These are phyloP conservation scores for Bjerkandera adusta DNA, from an alignment of 1,284 basidiomycete species.

Conservation along the genomic window DNA sequence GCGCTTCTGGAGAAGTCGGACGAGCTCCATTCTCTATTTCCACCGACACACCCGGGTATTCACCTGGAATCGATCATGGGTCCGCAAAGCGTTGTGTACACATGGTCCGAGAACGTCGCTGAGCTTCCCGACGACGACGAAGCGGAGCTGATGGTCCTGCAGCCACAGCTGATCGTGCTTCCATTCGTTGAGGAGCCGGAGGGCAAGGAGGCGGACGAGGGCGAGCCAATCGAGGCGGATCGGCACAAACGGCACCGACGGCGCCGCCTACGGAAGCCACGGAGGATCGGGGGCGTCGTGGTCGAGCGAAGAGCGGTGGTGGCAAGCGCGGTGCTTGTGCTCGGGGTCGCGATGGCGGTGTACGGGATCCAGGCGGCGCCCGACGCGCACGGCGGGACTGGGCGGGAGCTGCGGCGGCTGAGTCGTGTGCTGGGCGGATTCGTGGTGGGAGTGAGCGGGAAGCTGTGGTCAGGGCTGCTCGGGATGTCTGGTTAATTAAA, in stretches of 20 bases:
- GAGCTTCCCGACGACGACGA: constrained; percentile 49
- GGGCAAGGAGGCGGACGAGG: constrained; percentile 23
- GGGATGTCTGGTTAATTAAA: constrained; percentile 4
- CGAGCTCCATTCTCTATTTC: constrained; percentile 39
- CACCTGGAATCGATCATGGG: constrained; percentile 65
- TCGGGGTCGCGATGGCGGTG: constrained; percentile 66
- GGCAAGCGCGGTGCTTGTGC: constrained; percentile 59
- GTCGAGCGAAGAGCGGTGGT: constrained; percentile 48
- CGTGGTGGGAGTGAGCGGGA: constrained; percentile 36
- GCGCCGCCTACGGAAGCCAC: constrained; percentile 28
- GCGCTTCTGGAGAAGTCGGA: constrained; percentile 43
- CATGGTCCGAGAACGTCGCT: constrained; percentile 49
- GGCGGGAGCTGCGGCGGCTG: constrained; percentile 35
- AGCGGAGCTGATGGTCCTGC: constrained; percentile 59
- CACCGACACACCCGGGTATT: constrained; percentile 45
- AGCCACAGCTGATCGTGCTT: constrained; percentile 50
- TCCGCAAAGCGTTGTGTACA: constrained; percentile 57
- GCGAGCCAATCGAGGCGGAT: constrained; percentile 19
- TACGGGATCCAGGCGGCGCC: constrained; percentile 40
- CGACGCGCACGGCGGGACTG: constrained; percentile 11
- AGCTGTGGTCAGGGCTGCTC: constrained; percentile 24
- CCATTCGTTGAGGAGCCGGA: constrained; percentile 26
- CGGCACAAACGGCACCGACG: constrained; percentile 15
- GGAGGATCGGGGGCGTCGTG: constrained; percentile 27
- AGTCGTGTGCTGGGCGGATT: constrained; percentile 29